Evolutionary conservation across 208 protist genomes (phyloP).

Genomic region (Trypanosoma avium): DNA sequence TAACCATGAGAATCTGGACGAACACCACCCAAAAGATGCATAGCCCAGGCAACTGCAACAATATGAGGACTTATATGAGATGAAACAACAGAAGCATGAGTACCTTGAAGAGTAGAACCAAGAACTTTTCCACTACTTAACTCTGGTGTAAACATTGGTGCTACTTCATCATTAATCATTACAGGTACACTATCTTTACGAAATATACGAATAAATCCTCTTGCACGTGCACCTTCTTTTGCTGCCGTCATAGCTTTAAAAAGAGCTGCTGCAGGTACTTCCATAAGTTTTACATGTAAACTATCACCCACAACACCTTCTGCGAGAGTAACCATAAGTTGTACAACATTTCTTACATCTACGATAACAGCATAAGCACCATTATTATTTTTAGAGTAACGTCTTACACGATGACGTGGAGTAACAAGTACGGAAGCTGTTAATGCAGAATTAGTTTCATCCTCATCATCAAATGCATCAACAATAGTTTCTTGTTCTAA

Average conservation of each 20-base stretch:
- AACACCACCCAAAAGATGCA: constrained; percentile 81
- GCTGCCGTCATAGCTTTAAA: constrained; percentile 84
- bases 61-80: constrained; percentile 85
- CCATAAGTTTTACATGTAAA: constrained; percentile 64
- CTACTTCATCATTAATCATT: constrained; percentile 67
- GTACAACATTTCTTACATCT: constrained; percentile 83
- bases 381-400: constrained; percentile 53
- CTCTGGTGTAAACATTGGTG: constrained; percentile 77
- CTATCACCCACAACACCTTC: constrained; percentile 69
- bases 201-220: constrained; percentile 80
- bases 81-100: constrained; percentile 63
- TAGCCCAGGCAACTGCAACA: constrained; percentile 82
- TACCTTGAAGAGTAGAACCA: constrained; percentile 70
- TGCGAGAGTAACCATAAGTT: constrained; percentile 87
- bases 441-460: constrained; percentile 55
- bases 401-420: constrained; percentile 32
- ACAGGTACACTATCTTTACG: constrained; percentile 53
- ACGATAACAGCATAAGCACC: constrained; percentile 82
- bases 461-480: constrained; percentile 79
- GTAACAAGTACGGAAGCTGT: constrained; percentile 59
- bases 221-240: constrained; percentile 65
- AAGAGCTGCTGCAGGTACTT: constrained; percentile 73
- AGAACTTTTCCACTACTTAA: constrained; percentile 85
- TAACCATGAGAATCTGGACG: constrained; percentile 65
- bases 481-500: constrained; percentile 83